phyloP scores from a whole-genome alignment of 2,329 filamentous ascomycete genomes.

The Ceratocystis destructans region DNA sequence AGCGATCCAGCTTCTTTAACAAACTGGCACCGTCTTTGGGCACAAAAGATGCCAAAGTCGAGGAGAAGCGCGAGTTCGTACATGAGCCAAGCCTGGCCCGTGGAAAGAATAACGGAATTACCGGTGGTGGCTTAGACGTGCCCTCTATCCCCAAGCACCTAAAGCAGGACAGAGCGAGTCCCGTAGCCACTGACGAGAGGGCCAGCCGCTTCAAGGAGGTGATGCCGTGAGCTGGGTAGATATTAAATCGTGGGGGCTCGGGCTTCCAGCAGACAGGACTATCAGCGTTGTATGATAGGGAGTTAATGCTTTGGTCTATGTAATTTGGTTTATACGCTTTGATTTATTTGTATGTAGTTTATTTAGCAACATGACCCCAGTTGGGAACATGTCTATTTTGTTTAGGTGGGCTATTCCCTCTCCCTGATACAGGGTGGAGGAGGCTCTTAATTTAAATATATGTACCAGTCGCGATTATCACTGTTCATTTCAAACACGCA shows the following conservation, averaged over 20 bases:
- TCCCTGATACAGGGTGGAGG: not conserved
- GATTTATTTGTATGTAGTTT: not conserved
- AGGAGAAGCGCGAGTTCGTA: slow-evolving; percentile 15
- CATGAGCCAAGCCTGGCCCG: slow-evolving; percentile 7
- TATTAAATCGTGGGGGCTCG: not conserved
- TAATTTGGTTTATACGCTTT: not conserved
- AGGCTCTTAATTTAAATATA: slow-evolving; percentile 1
- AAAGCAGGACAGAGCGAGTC: not conserved
- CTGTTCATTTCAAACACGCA: not conserved
- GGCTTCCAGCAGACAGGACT: not conserved
- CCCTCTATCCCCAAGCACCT: not conserved
- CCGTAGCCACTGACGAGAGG: not conserved
- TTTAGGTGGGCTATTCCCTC: not conserved
- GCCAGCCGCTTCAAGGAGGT: slow-evolving; percentile 16
- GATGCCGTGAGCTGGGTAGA: slow-evolving; percentile 1
- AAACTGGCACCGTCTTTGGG: slow-evolving; percentile 9
- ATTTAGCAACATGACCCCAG: too few relatives aligned
- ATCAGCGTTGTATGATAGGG: not conserved
- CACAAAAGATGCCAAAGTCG: slow-evolving; percentile 4
- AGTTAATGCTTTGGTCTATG: not conserved
- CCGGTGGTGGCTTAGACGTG: not conserved
- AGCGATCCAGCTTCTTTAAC: slow-evolving; percentile 12
- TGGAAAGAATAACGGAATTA: not conserved
- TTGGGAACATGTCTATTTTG: not conserved
- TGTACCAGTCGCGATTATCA: not conserved